A percentile compares a stretch with the other conserved stretches of the same genome.
phyloP scores from a whole-genome alignment of 2,329 filamentous ascomycete species.

The Pezicula radicicola region DNA sequence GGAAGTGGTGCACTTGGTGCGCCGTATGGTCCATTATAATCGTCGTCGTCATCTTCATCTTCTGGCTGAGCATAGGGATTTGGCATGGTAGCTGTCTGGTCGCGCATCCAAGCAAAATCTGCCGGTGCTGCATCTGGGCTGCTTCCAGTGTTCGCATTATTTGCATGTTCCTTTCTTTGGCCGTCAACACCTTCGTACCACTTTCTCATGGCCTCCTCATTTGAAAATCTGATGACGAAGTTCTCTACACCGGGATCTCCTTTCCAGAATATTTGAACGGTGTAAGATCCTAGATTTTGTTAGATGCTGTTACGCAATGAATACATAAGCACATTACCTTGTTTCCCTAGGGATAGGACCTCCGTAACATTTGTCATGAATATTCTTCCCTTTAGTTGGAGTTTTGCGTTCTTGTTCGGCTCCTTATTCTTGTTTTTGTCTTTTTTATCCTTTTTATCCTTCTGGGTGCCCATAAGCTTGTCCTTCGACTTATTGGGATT shows the following conservation, averaged over 20 bases:
- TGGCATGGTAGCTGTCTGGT: conserved; percentile 62
- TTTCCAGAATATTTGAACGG: conserved; percentile 98
- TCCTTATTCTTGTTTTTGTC: conserved; percentile 73
- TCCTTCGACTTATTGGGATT: conserved; percentile 77
- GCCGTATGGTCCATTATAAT: conserved; percentile 31
- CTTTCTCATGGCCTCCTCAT: conserved; percentile 90
- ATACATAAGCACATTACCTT: conserved; percentile 56
- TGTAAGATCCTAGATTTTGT: conserved; percentile 71
- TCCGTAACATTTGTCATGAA: conserved; percentile 99
- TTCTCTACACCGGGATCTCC: conserved; percentile 94
- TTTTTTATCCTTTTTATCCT: conserved; percentile 73
- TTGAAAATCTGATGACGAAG: conserved; percentile 89
- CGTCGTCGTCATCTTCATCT: conserved; percentile 60
- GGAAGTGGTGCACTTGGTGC: conserved; percentile 35
- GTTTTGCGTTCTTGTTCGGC: conserved; percentile 64
- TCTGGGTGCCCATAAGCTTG: conserved; percentile 63
- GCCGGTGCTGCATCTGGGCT: conserved; percentile 39
- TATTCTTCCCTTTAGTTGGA: conserved; percentile 94
- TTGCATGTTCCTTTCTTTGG: conserved; percentile 65
- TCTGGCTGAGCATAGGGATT: conserved; percentile 76
- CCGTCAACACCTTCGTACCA: conserved; percentile 80
- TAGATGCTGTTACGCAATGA: conserved; percentile 17
- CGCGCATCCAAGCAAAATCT: conserved; percentile 78
- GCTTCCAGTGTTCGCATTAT: conserved; percentile 45
- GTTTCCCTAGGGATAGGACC: conserved; percentile 81